A percentile compares a stretch with the other conserved stretches of the same genome.
Evolutionary conservation across 2,329 filamentous ascomycete genomes (phyloP).

Genomic region (Claviceps capensis): DNA sequence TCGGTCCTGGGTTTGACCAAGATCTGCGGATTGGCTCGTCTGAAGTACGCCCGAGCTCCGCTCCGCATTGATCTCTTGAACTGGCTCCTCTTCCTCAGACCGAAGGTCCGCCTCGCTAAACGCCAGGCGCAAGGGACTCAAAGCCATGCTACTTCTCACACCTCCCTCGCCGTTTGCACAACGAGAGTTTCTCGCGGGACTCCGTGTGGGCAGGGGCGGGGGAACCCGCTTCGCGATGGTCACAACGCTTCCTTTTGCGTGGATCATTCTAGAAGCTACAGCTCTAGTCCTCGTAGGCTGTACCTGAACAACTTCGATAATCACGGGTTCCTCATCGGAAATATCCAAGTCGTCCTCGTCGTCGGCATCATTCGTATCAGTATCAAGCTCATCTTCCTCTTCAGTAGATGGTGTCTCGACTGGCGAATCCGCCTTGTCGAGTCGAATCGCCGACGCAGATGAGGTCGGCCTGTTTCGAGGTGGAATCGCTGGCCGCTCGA

Average conservation of each 20-base stretch:
- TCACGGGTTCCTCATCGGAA: constrained; percentile 45
- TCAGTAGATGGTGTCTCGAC: constrained; percentile 13
- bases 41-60: background rate
- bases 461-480: constrained; percentile 2
- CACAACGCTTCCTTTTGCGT: constrained; percentile 65
- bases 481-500: constrained; percentile 6
- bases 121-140: constrained; percentile 37
- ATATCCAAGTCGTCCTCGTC: constrained; percentile 34
- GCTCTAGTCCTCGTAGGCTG: constrained; percentile 42
- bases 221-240: constrained; percentile 70
- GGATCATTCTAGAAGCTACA: constrained; percentile 50
- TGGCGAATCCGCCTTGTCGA: constrained; percentile 13
- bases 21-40: constrained; percentile 1
- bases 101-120: constrained; percentile 24
- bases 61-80: constrained; percentile 4
- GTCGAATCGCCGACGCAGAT: background rate
- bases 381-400: constrained; percentile 8
- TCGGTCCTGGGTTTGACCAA: background rate
- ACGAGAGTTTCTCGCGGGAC: constrained; percentile 49
- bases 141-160: constrained; percentile 40
- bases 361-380: constrained; percentile 19
- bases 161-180: constrained; percentile 40
- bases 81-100: constrained; percentile 11
- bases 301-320: constrained; percentile 52
- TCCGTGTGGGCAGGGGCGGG: constrained; percentile 65